Base-by-base conservation (phyloP, 2,329 filamentous ascomycete genomes). In the Ophiosphaerella korrae region DNA sequence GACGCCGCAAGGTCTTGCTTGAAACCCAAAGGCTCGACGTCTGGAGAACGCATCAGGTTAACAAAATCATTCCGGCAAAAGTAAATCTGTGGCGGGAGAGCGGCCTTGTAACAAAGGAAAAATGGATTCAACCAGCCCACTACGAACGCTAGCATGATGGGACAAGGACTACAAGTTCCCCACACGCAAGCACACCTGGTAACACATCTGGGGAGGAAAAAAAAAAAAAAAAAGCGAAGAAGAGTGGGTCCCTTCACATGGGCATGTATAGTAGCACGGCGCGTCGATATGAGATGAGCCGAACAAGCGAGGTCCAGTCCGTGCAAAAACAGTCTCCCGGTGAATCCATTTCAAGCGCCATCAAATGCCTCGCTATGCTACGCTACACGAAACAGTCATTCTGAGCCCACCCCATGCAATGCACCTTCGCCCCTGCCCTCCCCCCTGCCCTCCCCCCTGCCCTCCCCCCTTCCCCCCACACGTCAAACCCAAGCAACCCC, bases 11-110 rank as follows among this genome's bases (percentile, higher is more conserved):
- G 3, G 33, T 48, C 1, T 11, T 8, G 26, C 26, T 29, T 11
- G 26, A 8, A 29, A 29, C 11, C 26, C 7, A 7, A 29, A n/a
- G 35, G 6, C 21, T 62, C 12, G 32, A 43, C 8, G 13, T 43
- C 4, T 48, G 44, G 45, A 61, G 50, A 16, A 48, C 55, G n/a
- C 50, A 58, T 26, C 61, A 60, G 24, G 50, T 65, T 18, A 53
- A 47, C 9, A 58, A 50, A 33, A 42, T 59, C 11, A 46, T 56
- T n/a, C 40, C 53, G 26, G 43, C 38, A 4, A 14, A 50, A 3
- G 38, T 67, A 9, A 44, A 39, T 9, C 32, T 60, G 6, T 29
- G 67, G 41, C 55, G 63, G 45, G 53, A 61, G 42, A 53, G 45
- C 29, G 55, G 53, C 13, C n/a, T 57, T 18, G 45, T 52, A 13